These are phyloP conservation scores for Vitis hybrid DNA, from an alignment of 177 flowering plant species.

Conservation along the genomic window DNA sequence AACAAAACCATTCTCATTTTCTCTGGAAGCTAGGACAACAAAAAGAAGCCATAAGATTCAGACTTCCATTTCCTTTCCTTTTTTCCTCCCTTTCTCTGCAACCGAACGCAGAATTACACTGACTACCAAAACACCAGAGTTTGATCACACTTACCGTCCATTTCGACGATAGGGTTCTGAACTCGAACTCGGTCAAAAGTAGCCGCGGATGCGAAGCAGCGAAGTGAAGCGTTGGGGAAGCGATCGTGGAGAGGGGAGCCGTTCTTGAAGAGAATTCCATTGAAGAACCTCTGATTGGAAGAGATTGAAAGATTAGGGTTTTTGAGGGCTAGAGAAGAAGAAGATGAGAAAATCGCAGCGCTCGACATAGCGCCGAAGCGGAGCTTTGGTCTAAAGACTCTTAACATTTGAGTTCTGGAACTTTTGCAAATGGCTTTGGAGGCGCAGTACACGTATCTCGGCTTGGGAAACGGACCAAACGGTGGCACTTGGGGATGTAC, in stretches of 20 bases:
- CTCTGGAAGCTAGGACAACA: no score
- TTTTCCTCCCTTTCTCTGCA: slow-evolving; percentile 1
- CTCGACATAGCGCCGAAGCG: slow-evolving; percentile 27
- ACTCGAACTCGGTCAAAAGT: slow-evolving; percentile 53
- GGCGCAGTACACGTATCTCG: no score
- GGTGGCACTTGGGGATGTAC: no score
- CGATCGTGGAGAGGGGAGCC: slow-evolving; percentile 18
- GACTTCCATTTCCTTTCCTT: not conserved
- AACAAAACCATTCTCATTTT: no score
- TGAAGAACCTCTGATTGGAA: slow-evolving; percentile 13
- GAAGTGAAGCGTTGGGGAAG: slow-evolving; percentile 43
- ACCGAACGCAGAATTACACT: not conserved
- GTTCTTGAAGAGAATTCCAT: slow-evolving; percentile 19
- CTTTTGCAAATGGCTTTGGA: not conserved
- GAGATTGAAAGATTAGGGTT: slow-evolving; percentile 19
- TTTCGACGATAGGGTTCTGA: slow-evolving; percentile 85
- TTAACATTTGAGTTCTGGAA: slow-evolving; percentile 1
- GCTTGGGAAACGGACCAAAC: no score
- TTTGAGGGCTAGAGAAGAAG: slow-evolving; percentile 15
- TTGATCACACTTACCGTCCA: slow-evolving; percentile 64
- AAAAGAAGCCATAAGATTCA: not conserved
- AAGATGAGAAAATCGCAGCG: slow-evolving; percentile 17
- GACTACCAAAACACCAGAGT: not conserved
- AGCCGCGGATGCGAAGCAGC: slow-evolving; percentile 57
- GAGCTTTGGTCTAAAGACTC: not conserved